phyloP scores from a whole-genome alignment of 1,139 yeast genomes.

The Scheffersomyces quercinus region DNA sequence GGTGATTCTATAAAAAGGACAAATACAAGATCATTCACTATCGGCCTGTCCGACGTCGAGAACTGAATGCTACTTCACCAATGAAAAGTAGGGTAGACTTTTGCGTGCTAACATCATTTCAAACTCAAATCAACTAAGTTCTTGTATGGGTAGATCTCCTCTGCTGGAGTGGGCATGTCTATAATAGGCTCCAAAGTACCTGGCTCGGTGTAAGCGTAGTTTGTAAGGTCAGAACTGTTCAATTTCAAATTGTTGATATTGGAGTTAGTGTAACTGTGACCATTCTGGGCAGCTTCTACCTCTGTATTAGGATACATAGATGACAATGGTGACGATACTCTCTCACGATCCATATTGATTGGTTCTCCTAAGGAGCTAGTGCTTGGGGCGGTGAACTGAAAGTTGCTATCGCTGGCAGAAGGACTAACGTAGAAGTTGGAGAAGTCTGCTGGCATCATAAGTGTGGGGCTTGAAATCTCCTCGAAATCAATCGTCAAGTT shows the following conservation, averaged over 20 bases:
- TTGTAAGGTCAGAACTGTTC: slow-evolving; percentile 4
- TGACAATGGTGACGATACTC: background rate
- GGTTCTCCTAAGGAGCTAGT: background rate
- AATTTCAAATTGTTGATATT: background rate
- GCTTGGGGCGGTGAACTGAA: background rate
- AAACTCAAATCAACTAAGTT: slow-evolving; percentile 9
- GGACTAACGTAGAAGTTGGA: background rate
- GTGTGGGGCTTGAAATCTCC: slow-evolving; percentile 19
- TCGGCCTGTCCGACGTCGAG: no score
- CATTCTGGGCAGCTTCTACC: background rate
- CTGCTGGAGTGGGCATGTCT: slow-evolving; percentile 26
- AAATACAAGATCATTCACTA: no score
- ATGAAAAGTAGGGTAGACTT: no score
- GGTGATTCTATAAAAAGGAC: no score
- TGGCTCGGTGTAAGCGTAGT: slow-evolving; percentile 5
- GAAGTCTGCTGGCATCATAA: slow-evolving; percentile 1
- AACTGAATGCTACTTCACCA: no score
- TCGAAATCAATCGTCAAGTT: slow-evolving; percentile 23
- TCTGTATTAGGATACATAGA: background rate
- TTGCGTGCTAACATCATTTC: background rate
- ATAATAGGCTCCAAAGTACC: slow-evolving; percentile 19
- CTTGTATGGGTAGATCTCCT: slow-evolving; percentile 18
- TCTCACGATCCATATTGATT: background rate
- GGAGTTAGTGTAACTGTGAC: background rate
- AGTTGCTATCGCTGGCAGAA: background rate